Conservation (phyloP, 768 basidiomycete genomes). For the Paxillus rubicundulus region DNA sequence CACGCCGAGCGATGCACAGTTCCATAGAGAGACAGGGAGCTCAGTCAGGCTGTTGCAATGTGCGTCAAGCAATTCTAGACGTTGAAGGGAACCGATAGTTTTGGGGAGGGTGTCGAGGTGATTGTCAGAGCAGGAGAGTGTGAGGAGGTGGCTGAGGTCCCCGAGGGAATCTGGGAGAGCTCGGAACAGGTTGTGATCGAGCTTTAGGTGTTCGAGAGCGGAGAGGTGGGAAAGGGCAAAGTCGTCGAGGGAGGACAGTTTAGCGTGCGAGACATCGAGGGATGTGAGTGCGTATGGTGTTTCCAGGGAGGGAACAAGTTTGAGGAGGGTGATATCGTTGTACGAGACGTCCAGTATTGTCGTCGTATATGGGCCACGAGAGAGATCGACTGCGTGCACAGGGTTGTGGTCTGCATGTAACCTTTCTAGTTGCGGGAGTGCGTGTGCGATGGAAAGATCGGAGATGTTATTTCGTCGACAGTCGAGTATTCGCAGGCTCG, state of each 20-base stretch:
- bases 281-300: constrained; percentile 59
- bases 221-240: constrained; percentile 68
- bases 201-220: constrained; percentile 64
- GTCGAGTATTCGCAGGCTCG: constrained; percentile 68
- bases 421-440: constrained; percentile 63
- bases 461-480: constrained; percentile 81
- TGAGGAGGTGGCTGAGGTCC: constrained; percentile 64
- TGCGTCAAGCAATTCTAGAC: constrained; percentile 74
- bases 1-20: constrained; percentile 64
- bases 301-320: constrained; percentile 49
- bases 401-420: constrained; percentile 82
- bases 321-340: constrained; percentile 86
- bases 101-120: constrained; percentile 72
- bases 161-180: constrained; percentile 82
- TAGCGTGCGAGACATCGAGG: constrained; percentile 85
- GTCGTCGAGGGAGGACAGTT: constrained; percentile 81
- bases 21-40: constrained; percentile 79
- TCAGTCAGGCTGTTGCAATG: constrained; percentile 88
- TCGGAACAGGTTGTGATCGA: constrained; percentile 87
- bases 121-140: constrained; percentile 90
- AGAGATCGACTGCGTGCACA: constrained; percentile 76
- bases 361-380: constrained; percentile 62
- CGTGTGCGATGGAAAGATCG: constrained; percentile 68
- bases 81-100: constrained; percentile 72
- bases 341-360: constrained; percentile 68